Base-by-base conservation (phyloP, 2,329 filamentous ascomycete genomes). In the Xylaria sp. region DNA sequence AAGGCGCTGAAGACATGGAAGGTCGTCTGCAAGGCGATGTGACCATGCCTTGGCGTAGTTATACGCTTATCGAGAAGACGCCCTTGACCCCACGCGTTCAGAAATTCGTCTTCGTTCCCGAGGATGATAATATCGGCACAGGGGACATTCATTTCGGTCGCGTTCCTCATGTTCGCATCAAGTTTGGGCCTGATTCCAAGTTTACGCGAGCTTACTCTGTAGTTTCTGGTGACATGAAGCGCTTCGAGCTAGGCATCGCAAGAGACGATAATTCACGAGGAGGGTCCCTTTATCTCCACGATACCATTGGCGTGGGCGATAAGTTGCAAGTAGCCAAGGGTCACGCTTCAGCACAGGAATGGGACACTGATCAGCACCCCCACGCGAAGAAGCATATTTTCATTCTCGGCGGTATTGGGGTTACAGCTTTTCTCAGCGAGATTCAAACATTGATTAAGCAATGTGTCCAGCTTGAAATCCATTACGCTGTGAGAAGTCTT, bases 161-260 rank as follows among this genome's bases (percentile, higher is more conserved):
- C 0, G 88, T 87, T 1, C 82, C 84, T 5, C 87, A 90, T 69
- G 86, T 86, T 0, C 83, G 84, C 39, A 70, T 91, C 25, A 86
- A 83, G 68, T 81, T 91, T 1, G 84, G 83, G 0, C 85, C 85
- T 17, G 85, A 85, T 1, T 76, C 88, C 0, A 79, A 85, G 0
- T 81, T 89, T 20, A 83, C 74, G 9, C 68, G 76, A 27, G 75
- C 86, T 0, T 91, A 91, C 69, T 90, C 88, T 0, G 79, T 91
- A 9, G 84, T 90, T 0, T 79, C 80, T 1, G 86, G 85, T 0
- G 80, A 83, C 61, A 79, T 79, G 29, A 79, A 80, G 39, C 77
- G 77, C 1, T 86, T 91, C 68, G 82, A 85, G 71, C 77, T 91
- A 0, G 89, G 87, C 17, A 80, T 91, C n/a, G 83, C 87, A 1